These are phyloP conservation scores for Prunus fruticosa DNA, from an alignment of 306 rosid genomes.

Conservation along the genomic window DNA sequence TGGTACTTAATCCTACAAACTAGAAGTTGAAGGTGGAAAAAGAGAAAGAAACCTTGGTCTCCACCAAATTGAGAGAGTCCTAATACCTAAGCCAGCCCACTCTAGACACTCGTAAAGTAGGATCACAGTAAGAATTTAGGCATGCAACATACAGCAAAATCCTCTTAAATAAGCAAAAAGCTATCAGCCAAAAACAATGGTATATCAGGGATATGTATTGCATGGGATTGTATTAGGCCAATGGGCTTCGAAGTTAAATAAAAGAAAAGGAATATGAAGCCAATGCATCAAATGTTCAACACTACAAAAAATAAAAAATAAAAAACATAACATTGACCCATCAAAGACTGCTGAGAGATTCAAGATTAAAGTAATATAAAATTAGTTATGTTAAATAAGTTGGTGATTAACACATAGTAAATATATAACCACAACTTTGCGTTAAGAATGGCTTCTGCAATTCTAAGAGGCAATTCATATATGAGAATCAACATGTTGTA, in stretches of 20 bases:
- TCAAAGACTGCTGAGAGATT: neutral
- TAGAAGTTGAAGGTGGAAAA: neutral
- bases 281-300: neutral
- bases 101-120: neutral
- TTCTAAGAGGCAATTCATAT: slow-evolving; percentile 3
- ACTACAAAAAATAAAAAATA: too few relatives aligned
- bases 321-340: neutral
- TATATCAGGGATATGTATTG: neutral
- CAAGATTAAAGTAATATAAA: neutral
- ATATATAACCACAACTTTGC: neutral
- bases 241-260: neutral
- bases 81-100: neutral
- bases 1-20: too few relatives aligned
- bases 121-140: neutral
- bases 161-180: neutral
- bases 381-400: neutral
- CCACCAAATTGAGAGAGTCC: neutral
- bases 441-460: neutral
- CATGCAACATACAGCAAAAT: neutral
- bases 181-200: neutral
- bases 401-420: neutral
- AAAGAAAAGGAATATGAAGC: neutral
- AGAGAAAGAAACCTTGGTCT: neutral
- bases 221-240: neutral
- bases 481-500: neutral